Conservation (phyloP, 2,329 filamentous ascomycete species). For the Kalmusia sp. region DNA sequence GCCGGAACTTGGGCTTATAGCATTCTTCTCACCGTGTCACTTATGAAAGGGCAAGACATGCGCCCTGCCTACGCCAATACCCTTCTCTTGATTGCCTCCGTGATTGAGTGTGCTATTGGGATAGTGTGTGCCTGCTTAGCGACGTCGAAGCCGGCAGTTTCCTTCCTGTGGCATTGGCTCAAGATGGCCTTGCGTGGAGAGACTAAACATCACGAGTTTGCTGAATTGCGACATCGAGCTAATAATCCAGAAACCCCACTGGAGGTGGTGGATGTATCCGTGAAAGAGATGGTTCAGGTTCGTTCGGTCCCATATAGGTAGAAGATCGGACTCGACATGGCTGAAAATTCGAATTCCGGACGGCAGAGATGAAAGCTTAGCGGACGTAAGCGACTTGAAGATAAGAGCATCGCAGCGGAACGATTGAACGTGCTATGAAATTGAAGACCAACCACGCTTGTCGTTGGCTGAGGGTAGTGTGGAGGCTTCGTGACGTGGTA, state of each 20-base stretch:
- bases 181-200: background rate
- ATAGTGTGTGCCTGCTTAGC: background rate
- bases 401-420: no score
- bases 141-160: conserved; percentile 2
- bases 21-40: background rate
- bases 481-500: no score
- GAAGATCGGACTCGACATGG: background rate
- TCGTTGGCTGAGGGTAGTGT: no score
- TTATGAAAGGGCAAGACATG: background rate
- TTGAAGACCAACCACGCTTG: no score
- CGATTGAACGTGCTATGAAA: no score
- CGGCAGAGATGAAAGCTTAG: no score
- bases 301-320: background rate
- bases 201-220: background rate
- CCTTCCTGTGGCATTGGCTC: background rate
- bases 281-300: background rate
- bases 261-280: background rate
- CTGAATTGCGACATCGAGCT: background rate
- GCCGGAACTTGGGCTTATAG: background rate
- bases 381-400: no score
- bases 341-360: no score
- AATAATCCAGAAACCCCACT: background rate
- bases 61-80: background rate
- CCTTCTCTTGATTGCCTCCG: background rate
- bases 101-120: background rate